A percentile compares a stretch with the other conserved stretches of the same genome.
Evolutionary conservation across 73 alveolate genomes (phyloP).

Genomic region (Tetrahymena borealis): DNA sequence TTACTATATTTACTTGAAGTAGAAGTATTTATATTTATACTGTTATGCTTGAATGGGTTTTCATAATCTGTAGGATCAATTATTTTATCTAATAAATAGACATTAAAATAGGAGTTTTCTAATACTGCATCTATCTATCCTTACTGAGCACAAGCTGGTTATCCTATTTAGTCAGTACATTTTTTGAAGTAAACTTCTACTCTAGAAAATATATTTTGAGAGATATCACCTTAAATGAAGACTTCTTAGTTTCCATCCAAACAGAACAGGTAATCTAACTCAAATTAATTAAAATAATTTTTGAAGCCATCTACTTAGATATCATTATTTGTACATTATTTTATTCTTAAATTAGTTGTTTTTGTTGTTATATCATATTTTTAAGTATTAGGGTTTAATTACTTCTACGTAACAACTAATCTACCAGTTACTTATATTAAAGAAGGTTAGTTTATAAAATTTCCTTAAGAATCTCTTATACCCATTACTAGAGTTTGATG

Average conservation of each 20-base stretch:
- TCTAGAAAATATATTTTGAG: too few species aligned
- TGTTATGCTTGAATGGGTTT: neutral
- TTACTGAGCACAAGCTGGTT: neutral
- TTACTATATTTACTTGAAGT: neutral
- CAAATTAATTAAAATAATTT: too few species aligned
- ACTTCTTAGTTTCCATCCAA: too few species aligned
- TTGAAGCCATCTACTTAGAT: too few species aligned
- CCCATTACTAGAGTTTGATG: neutral
- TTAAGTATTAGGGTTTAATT: neutral
- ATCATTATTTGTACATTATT: too few species aligned
- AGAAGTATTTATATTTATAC: neutral
- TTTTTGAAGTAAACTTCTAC: neutral
- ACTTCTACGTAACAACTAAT: neutral
- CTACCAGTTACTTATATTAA: neutral
- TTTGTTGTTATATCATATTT: neutral
- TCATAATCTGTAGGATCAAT: neutral
- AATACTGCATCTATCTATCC: neutral
- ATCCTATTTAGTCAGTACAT: neutral
- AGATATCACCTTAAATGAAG: too few species aligned
- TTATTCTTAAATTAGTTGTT: neutral
- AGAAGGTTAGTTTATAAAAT: neutral
- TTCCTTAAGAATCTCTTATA: neutral
- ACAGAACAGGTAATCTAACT: too few species aligned
- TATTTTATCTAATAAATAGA: neutral
- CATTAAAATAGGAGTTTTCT: neutral